A percentile compares a stretch with the other conserved stretches of the same genome.
Evolutionary conservation across 805 yeast species (phyloP).

Genomic region (Candida dajiaensis): DNA sequence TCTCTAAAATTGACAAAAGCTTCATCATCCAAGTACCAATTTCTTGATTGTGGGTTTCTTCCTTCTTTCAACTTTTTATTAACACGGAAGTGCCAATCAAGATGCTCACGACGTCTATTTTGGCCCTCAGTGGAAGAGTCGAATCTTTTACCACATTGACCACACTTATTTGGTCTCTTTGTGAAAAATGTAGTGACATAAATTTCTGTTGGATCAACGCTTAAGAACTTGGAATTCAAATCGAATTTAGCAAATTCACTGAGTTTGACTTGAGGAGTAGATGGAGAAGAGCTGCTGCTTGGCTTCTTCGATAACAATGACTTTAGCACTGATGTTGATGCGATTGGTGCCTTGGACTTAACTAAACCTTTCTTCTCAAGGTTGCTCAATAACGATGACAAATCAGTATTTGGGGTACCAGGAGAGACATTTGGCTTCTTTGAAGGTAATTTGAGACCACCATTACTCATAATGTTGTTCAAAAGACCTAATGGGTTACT

Average conservation of each 20-base stretch:
- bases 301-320: constrained; percentile 4
- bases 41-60: constrained; percentile 57
- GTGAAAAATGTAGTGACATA: constrained; percentile 12
- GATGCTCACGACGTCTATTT: constrained; percentile 53
- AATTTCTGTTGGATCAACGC: constrained; percentile 40
- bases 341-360: constrained; percentile 6
- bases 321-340: constrained; percentile 8
- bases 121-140: constrained; percentile 51
- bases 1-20: constrained; percentile 76
- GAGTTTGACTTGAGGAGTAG: not conserved
- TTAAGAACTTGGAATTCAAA: constrained; percentile 24
- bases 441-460: constrained; percentile 8
- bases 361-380: constrained; percentile 19
- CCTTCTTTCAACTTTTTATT: constrained; percentile 67
- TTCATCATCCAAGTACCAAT: constrained; percentile 72
- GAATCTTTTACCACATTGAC: constrained; percentile 86
- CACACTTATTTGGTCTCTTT: constrained; percentile 69
- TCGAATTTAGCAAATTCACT: constrained; percentile 20
- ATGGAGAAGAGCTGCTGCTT: not conserved
- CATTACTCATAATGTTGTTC: constrained; percentile 12
- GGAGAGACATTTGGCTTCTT: constrained; percentile 5
- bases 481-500: constrained; percentile 16
- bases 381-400: constrained; percentile 14
- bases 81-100: constrained; percentile 95
- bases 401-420: constrained; percentile 6